phyloP scores from a whole-genome alignment of 805 yeast genomes.

The Lachancea mirantina region DNA sequence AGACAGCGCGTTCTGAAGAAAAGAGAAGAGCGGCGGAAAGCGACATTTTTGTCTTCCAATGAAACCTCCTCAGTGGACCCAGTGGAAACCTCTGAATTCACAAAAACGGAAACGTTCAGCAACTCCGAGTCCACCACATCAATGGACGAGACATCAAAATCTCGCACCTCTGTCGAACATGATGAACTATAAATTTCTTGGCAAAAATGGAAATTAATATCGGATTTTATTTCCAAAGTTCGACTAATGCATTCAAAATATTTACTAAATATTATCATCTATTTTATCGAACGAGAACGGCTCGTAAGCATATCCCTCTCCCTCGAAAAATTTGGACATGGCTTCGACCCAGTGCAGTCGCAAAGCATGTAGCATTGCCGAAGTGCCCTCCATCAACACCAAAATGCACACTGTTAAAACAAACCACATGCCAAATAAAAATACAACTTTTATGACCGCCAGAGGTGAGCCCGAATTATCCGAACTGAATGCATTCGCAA shows the following conservation, averaged over 20 bases:
- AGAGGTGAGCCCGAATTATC: slow-evolving; percentile 40
- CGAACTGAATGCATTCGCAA: slow-evolving; percentile 64
- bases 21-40: slow-evolving; percentile 19
- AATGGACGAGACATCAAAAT: not conserved
- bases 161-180: slow-evolving; percentile 7
- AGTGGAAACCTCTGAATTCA: no score
- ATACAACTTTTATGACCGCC: slow-evolving; percentile 69
- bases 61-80: no score
- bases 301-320: slow-evolving; percentile 86
- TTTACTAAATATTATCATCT: no score
- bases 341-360: slow-evolving; percentile 99
- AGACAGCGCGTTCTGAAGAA: slow-evolving; percentile 22
- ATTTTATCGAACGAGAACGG: slow-evolving; percentile 65
- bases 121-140: not conserved
- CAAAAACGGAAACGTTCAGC: not conserved
- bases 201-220: slow-evolving; percentile 4
- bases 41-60: no score
- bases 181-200: slow-evolving; percentile 16
- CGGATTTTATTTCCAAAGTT: not conserved
- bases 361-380: slow-evolving; percentile 97
- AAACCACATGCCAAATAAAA: slow-evolving; percentile 93
- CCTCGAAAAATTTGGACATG: slow-evolving; percentile 96
- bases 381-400: slow-evolving; percentile 97
- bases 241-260: no score
- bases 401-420: slow-evolving; percentile 81